A percentile compares a stretch with the other conserved stretches of the same genome.
phyloP scores from a whole-genome alignment of 2,329 filamentous ascomycete species.

The Cercospora sp. region DNA sequence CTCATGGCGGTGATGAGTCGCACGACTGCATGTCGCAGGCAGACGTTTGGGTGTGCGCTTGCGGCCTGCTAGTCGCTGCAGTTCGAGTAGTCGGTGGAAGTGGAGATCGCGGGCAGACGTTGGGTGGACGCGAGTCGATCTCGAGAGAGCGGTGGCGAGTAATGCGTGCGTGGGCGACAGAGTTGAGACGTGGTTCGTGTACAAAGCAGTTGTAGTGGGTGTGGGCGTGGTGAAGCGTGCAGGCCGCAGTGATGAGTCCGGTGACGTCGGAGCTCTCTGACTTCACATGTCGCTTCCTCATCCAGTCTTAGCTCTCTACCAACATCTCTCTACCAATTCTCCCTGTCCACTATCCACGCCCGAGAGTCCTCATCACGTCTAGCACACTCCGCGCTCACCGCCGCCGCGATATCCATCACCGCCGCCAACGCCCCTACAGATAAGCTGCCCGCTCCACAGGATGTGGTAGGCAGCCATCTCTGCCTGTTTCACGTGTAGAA shows the following conservation, averaged over 20 bases:
- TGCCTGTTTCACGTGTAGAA: neutral
- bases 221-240: neutral
- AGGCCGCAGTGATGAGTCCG: neutral
- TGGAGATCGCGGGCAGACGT: neutral
- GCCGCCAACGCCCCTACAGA: neutral
- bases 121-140: neutral
- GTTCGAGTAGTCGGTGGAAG: neutral
- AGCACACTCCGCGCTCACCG: neutral
- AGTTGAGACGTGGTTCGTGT: neutral
- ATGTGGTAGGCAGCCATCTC: neutral
- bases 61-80: neutral
- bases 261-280: neutral
- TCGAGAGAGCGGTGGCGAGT: neutral
- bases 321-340: neutral
- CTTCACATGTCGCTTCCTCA: neutral
- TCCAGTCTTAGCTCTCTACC: neutral
- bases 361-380: neutral
- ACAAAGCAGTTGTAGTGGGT: neutral
- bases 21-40: conserved; percentile 7
- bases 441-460: neutral
- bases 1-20: conserved; percentile 15
- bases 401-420: neutral
- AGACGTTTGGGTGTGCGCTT: neutral
- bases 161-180: neutral
- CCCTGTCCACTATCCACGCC: neutral